Evolutionary conservation across 1,284 basidiomycete species (phyloP).

Genomic region (Pholiota adiposa): DNA sequence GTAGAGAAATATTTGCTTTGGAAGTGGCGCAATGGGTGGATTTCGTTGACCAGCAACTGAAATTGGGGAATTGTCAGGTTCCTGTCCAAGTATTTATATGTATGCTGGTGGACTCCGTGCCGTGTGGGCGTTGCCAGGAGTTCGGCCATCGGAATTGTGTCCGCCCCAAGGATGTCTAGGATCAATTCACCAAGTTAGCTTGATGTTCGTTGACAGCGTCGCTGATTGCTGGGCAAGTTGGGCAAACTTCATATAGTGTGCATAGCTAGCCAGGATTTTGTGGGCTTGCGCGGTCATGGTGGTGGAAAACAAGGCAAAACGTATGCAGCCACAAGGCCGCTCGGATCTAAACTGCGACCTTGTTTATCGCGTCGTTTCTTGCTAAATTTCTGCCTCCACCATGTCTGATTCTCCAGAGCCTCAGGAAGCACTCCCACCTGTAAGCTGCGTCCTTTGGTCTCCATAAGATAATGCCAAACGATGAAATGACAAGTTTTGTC

Average conservation of each 20-base stretch:
- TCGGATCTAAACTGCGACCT: too few species aligned
- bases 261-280: too few species aligned
- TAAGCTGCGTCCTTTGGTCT: conserved; percentile 14
- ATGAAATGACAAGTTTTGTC: conserved; percentile 14
- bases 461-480: neutral
- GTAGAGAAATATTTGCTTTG: conserved; percentile 1
- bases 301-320: too few species aligned
- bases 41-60: conserved; percentile 28
- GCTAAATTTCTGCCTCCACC: neutral
- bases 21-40: neutral
- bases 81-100: conserved; percentile 1
- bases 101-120: neutral
- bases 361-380: too few species aligned
- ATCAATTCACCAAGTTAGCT: neutral
- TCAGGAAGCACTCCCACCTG: conserved; percentile 19
- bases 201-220: neutral
- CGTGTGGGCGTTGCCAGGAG: neutral
- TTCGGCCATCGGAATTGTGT: neutral
- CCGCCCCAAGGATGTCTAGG: neutral
- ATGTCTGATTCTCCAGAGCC: conserved; percentile 19
- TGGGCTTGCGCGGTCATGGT: too few species aligned
- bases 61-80: conserved; percentile 11
- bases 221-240: neutral
- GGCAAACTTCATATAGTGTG: too few species aligned
- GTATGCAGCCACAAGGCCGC: too few species aligned